Percentiles rank a stretch among this genome's conserved stretches.
These are phyloP conservation scores for Mucor irregularis DNA, from an alignment of 371 early-diverging fungal genomes.

Conservation along the genomic window DNA sequence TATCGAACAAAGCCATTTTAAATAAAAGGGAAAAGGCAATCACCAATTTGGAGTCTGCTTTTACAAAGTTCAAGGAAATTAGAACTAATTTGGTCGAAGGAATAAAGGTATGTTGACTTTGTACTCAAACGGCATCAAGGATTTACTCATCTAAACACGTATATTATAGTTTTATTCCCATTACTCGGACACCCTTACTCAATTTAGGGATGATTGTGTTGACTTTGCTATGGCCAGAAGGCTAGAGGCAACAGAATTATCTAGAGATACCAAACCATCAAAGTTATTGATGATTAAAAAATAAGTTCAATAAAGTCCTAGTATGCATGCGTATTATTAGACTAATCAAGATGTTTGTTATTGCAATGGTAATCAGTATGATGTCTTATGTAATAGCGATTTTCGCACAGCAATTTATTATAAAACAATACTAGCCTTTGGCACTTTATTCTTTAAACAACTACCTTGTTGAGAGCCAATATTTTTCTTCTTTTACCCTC, in stretches of 20 bases:
- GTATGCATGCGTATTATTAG: too few relatives aligned
- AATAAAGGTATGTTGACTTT: slow-evolving; percentile 36
- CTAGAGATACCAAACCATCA: slow-evolving; percentile 31
- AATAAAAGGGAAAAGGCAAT: slow-evolving; percentile 66
- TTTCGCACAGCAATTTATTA: too few relatives aligned
- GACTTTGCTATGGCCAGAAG: slow-evolving; percentile 73
- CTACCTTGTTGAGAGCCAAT: too few relatives aligned
- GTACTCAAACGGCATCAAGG: background rate
- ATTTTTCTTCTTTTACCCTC: too few relatives aligned
- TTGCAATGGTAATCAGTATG: too few relatives aligned
- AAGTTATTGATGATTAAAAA: slow-evolving; percentile 11
- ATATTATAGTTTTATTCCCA: slow-evolving; percentile 67
- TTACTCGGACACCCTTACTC: slow-evolving; percentile 60
- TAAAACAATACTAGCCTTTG: too few relatives aligned
- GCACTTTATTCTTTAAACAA: too few relatives aligned
- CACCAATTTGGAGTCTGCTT: slow-evolving; percentile 67
- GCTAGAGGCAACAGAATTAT: slow-evolving; percentile 65
- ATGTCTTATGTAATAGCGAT: too few relatives aligned
- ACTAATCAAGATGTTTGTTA: too few relatives aligned
- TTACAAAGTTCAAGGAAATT: slow-evolving; percentile 66
- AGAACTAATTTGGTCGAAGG: slow-evolving; percentile 71
- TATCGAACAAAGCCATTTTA: slow-evolving; percentile 50
- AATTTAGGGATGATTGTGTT: slow-evolving; percentile 61
- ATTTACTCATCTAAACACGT: too few relatives aligned
- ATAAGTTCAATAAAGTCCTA: too few relatives aligned